Conservation (phyloP, 108 stramenopile genomes). For the Cyclostephanos invisitatus region DNA sequence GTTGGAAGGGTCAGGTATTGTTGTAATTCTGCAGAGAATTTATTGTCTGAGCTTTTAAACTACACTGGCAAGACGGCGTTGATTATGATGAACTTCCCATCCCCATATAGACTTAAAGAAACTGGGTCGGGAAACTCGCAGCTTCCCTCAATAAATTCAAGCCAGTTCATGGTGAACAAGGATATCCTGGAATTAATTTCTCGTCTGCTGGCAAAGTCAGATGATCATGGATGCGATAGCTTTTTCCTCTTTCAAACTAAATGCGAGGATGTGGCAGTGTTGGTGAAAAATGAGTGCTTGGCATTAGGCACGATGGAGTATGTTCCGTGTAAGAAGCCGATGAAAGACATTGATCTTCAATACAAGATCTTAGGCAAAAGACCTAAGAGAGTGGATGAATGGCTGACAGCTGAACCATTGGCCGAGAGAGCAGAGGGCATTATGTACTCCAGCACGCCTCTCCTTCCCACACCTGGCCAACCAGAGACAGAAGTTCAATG, state of each 20-base stretch:
- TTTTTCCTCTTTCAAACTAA: constrained; percentile 44
- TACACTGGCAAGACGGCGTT: constrained; percentile 22
- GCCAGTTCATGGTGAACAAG: constrained; percentile 35
- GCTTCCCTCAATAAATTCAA: constrained; percentile 20
- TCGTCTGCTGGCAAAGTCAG: constrained; percentile 10
- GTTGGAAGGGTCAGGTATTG: constrained; percentile 31
- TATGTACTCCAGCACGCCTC: constrained; percentile 14
- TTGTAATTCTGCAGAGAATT: constrained; percentile 28
- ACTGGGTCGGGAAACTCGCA: constrained; percentile 29
- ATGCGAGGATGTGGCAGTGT: constrained; percentile 45
- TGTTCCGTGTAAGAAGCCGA: constrained; percentile 17
- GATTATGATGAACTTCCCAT: constrained; percentile 45
- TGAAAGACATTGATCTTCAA: constrained; percentile 22
- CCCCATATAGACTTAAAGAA: constrained; percentile 29
- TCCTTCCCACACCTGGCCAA: constrained; percentile 19
- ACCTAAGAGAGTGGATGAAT: constrained; percentile 36
- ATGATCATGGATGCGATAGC: not conserved
- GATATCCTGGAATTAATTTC: constrained; percentile 21
- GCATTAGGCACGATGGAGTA: constrained; percentile 18
- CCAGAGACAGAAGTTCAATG: constrained; percentile 44
- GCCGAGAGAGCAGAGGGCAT: constrained; percentile 40
- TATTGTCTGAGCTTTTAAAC: constrained; percentile 23
- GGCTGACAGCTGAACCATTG: constrained; percentile 18
- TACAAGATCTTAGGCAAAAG: constrained; percentile 10
- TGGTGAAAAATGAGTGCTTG: constrained; percentile 24